A percentile compares a stretch with the other conserved stretches of the same genome.
Conservation (phyloP, 2,329 filamentous ascomycete genomes). For the Thelonectria rubi region DNA sequence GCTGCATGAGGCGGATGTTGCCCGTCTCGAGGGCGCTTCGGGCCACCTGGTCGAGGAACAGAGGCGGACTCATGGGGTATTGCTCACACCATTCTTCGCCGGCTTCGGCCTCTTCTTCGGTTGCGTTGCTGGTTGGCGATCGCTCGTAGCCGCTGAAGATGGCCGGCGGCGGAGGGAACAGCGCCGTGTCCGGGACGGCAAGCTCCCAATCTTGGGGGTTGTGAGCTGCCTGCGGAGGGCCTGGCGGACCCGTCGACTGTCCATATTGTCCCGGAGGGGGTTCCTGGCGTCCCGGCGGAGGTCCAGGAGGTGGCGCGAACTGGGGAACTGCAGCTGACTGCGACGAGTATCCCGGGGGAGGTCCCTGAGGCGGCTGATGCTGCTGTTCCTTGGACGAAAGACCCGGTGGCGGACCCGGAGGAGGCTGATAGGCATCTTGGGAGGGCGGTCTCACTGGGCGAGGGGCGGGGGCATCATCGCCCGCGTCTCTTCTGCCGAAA, state of each 20-base stretch:
- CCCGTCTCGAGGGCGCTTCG: slow-evolving; percentile 58
- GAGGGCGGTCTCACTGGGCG: slow-evolving; percentile 31
- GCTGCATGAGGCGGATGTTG: slow-evolving; percentile 64
- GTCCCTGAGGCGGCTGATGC: slow-evolving; percentile 23
- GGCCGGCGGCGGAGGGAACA: slow-evolving; percentile 77
- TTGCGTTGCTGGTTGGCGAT: slow-evolving; percentile 76
- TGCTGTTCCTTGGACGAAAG: slow-evolving; percentile 5
- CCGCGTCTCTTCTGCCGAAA: slow-evolving; percentile 57
- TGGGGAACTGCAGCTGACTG: background rate
- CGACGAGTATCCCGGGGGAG: background rate
- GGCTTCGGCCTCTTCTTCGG: slow-evolving; percentile 67
- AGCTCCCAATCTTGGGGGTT: slow-evolving; percentile 74
- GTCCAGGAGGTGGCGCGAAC: slow-evolving; percentile 43
- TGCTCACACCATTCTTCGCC: slow-evolving; percentile 72
- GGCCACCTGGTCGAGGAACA: slow-evolving; percentile 57
- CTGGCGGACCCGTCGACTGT: slow-evolving; percentile 45
- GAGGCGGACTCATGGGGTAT: slow-evolving; percentile 66
- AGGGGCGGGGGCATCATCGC: slow-evolving; percentile 48
- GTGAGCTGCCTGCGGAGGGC: slow-evolving; percentile 45
- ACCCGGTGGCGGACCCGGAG: slow-evolving; percentile 40
- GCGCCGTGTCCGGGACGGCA: slow-evolving; percentile 75
- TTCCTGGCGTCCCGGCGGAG: too few species aligned
- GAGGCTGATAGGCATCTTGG: slow-evolving; percentile 26
- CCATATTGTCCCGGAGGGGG: slow-evolving; percentile 34
- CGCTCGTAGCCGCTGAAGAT: slow-evolving; percentile 70